Evolutionary conservation across 192 early-diverging fungal species (phyloP).

Genomic region (Coemansia umbellata): DNA sequence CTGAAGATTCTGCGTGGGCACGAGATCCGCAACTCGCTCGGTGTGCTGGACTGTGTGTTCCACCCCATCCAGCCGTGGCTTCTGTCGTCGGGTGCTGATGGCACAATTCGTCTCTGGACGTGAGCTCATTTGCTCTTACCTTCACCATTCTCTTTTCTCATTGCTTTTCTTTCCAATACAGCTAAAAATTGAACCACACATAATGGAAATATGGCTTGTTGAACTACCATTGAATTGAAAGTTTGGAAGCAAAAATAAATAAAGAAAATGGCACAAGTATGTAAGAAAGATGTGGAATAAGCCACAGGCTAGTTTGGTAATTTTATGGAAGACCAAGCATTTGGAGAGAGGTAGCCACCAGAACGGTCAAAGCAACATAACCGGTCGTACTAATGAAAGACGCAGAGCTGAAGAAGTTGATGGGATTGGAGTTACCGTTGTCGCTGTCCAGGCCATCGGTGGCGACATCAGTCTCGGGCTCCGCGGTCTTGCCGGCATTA

Average conservation of each 20-base stretch:
- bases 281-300: no score
- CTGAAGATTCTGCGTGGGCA: constrained; percentile 90
- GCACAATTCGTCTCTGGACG: constrained; percentile 82
- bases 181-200: background rate
- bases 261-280: no score
- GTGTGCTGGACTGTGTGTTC: constrained; percentile 80
- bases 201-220: no score
- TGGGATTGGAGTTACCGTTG: constrained; percentile 20
- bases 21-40: constrained; percentile 65
- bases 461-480: constrained; percentile 25
- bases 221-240: no score
- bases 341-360: constrained; percentile 42
- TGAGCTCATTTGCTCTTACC: constrained; percentile 28
- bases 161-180: background rate
- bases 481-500: constrained; percentile 36
- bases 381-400: constrained; percentile 31
- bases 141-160: background rate
- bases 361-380: constrained; percentile 29
- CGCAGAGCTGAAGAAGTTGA: constrained; percentile 48
- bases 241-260: background rate
- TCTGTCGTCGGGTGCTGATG: constrained; percentile 87
- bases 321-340: constrained; percentile 25
- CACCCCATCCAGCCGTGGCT: constrained; percentile 98
- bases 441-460: constrained; percentile 35
- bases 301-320: no score